A percentile compares a stretch with the other conserved stretches of the same genome.
Conservation (phyloP, 2,329 filamentous ascomycete species). For the Monosporascus sp. region DNA sequence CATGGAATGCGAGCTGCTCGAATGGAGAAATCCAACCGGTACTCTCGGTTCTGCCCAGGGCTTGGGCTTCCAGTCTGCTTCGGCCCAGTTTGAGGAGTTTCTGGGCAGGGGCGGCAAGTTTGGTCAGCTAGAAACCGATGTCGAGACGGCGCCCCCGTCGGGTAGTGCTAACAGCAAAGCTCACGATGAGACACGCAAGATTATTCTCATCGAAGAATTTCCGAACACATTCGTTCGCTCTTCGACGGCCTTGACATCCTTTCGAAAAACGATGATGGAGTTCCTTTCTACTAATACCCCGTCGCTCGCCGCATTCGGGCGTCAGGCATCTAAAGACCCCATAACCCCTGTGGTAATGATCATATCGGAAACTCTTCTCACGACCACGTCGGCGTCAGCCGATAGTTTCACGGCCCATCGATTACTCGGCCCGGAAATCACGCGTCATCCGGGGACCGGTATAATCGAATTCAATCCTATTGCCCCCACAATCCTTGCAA, state of each 20-base stretch:
- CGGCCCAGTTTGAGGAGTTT: constrained; percentile 88
- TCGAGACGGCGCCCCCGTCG: constrained; percentile 15
- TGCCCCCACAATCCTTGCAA: constrained; percentile 77
- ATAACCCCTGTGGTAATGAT: constrained; percentile 78
- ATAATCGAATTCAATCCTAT: constrained; percentile 91
- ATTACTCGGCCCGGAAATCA: constrained; percentile 78
- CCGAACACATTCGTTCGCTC: constrained; percentile 67
- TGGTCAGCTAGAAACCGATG: constrained; percentile 55
- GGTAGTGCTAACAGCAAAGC: constrained; percentile 2
- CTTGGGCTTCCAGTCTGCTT: constrained; percentile 63
- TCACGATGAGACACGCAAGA: constrained; percentile 33
- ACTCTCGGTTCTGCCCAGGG: constrained; percentile 52
- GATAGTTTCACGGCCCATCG: constrained; percentile 93
- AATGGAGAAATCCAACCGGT: constrained; percentile 82
- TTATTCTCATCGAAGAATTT: constrained; percentile 78
- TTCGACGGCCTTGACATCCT: constrained; percentile 59
- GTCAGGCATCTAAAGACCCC: constrained; percentile 35
- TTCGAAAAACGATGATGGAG: constrained; percentile 68
- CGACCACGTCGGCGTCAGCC: constrained; percentile 74
- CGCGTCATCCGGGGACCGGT: constrained; percentile 71
- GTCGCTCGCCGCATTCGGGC: constrained; percentile 42
- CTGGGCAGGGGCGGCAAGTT: constrained; percentile 77
- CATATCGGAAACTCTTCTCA: constrained; percentile 84
- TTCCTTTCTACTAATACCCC: constrained; percentile 67
- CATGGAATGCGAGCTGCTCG: constrained; percentile 71